These are phyloP conservation scores for Aegle marmelos DNA, from an alignment of 345 rosid species.

Conservation along the genomic window DNA sequence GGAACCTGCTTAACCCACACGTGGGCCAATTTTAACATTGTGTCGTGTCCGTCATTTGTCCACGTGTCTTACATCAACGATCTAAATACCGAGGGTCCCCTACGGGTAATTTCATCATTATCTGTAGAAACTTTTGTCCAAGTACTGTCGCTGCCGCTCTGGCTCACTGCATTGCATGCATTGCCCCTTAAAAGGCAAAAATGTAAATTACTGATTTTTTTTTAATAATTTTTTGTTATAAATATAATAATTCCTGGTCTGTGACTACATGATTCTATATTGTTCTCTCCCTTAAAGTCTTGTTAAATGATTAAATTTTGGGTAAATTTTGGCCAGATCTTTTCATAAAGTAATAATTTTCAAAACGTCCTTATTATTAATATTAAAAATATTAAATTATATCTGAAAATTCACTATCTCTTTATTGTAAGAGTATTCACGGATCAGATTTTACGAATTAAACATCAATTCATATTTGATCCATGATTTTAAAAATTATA, in stretches of 20 bases:
- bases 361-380: too few species aligned
- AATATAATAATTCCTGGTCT: background rate
- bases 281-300: too few species aligned
- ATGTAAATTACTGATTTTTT: background rate
- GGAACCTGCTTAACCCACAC: slow-evolving; percentile 26
- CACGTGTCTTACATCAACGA: slow-evolving; percentile 26
- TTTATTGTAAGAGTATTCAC: too few species aligned
- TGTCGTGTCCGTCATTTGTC: slow-evolving; percentile 17
- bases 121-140: background rate
- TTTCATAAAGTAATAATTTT: too few species aligned
- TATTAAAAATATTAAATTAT: too few species aligned
- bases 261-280: too few species aligned
- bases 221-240: background rate
- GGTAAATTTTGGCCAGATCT: too few species aligned
- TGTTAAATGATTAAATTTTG: too few species aligned
- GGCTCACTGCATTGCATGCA: background rate
- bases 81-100: background rate
- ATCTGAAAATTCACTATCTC: too few species aligned
- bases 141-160: background rate
- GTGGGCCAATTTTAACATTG: slow-evolving; percentile 24
- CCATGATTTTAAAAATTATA: too few species aligned
- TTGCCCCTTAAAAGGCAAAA: background rate
- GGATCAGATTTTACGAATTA: too few species aligned
- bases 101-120: slow-evolving; percentile 11
- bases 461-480: too few species aligned